phyloP scores from a whole-genome alignment of 1,284 basidiomycete species.

The Phylloboletellus chloephorus region DNA sequence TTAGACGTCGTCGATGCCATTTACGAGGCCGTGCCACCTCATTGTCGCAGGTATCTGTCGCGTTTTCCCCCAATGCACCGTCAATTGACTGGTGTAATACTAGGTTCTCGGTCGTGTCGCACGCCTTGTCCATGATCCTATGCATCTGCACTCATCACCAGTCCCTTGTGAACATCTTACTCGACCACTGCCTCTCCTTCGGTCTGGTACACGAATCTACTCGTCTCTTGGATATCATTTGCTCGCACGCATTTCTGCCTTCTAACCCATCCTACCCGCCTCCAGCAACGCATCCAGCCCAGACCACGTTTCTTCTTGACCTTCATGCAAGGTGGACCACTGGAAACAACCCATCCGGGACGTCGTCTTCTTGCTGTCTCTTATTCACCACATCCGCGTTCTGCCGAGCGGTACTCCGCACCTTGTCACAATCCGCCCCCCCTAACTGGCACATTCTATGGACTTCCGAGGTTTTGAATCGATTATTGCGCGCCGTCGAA shows the following conservation, averaged over 20 bases:
- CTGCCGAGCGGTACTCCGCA: slow-evolving; percentile 20
- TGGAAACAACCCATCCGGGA: slow-evolving; percentile 4
- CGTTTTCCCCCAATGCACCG: background rate
- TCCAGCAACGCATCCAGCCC: slow-evolving; percentile 38
- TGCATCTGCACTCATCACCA: slow-evolving; percentile 41
- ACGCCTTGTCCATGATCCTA: slow-evolving; percentile 46
- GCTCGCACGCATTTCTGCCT: slow-evolving; percentile 31
- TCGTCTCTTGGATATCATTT: slow-evolving; percentile 37
- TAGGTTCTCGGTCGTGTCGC: slow-evolving; percentile 46
- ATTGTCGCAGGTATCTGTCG: slow-evolving; percentile 42
- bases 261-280: slow-evolving; percentile 16
- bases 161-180: slow-evolving; percentile 42
- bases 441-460: slow-evolving; percentile 25
- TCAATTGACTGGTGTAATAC: slow-evolving; percentile 7
- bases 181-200: slow-evolving; percentile 43
- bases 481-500: slow-evolving; percentile 28
- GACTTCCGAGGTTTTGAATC: slow-evolving; percentile 37
- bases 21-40: slow-evolving; percentile 46
- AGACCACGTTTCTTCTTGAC: slow-evolving; percentile 38
- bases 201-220: slow-evolving; percentile 40
- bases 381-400: slow-evolving; percentile 29
- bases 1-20: slow-evolving; percentile 37
- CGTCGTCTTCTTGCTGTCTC: background rate
- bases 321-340: slow-evolving; percentile 34
- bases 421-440: slow-evolving; percentile 13